phyloP scores from a whole-genome alignment of 768 basidiomycete genomes.

The Russula brevipes region DNA sequence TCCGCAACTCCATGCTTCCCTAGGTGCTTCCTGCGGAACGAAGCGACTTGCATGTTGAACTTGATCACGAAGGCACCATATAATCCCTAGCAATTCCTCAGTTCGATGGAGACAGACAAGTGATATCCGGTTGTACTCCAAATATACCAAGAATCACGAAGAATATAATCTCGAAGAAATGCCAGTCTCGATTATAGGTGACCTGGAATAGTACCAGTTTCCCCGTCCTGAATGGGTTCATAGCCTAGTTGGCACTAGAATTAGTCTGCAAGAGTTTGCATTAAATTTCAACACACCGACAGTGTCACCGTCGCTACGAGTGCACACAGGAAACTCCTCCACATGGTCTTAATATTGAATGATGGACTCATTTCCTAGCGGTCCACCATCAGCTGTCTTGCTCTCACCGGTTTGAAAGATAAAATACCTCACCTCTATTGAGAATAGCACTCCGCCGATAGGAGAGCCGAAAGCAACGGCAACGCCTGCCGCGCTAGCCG shows the following conservation, averaged over 20 bases:
- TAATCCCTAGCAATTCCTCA: slow-evolving; percentile 57
- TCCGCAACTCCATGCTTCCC: slow-evolving; percentile 81
- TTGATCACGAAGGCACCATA: slow-evolving; percentile 98
- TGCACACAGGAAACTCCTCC: slow-evolving; percentile 96
- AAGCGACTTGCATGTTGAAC: slow-evolving; percentile 92
- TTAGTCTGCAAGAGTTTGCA: slow-evolving; percentile 1
- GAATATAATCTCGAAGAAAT: slow-evolving; percentile 97
- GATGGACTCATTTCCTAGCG: slow-evolving; percentile 94
- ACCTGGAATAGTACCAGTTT: slow-evolving; percentile 98
- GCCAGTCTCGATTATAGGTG: slow-evolving; percentile 96
- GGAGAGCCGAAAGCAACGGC: slow-evolving; percentile 98
- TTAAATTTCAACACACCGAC: slow-evolving; percentile 53
- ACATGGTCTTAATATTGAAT: slow-evolving; percentile 98
- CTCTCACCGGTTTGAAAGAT: neutral
- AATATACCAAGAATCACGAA: slow-evolving; percentile 94
- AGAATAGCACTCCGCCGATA: slow-evolving; percentile 95
- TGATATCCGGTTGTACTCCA: slow-evolving; percentile 49
- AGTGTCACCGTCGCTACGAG: slow-evolving; percentile 94
- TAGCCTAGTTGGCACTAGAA: slow-evolving; percentile 50
- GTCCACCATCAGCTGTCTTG: neutral
- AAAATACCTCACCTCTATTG: slow-evolving; percentile 71
- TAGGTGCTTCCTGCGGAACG: slow-evolving; percentile 89
- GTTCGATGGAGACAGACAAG: neutral
- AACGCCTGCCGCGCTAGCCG: slow-evolving; percentile 95
- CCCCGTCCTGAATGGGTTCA: slow-evolving; percentile 98